Conservation (phyloP, 208 protist genomes). For the Leishmania gerbilli region DNA sequence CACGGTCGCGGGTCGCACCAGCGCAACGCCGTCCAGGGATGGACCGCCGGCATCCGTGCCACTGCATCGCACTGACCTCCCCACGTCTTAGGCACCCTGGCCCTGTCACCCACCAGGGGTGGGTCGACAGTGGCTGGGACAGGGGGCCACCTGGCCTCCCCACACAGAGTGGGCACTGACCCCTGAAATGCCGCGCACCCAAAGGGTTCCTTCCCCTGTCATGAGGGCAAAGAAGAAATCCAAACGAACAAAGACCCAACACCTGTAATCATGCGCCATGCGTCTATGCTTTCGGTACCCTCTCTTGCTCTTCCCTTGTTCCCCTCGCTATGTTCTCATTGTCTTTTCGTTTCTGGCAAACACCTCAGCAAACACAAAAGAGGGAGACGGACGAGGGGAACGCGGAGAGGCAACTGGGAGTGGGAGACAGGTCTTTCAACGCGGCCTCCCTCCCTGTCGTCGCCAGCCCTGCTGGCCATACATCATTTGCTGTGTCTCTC, state of each 20-base stretch:
- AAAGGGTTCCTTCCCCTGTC: background rate
- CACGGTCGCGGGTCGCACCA: too few relatives aligned
- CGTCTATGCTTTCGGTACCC: background rate
- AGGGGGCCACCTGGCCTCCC: background rate
- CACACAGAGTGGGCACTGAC: background rate
- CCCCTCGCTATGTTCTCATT: background rate
- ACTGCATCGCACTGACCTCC: background rate
- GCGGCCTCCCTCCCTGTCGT: background rate
- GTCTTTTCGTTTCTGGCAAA: background rate
- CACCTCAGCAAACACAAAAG: background rate
- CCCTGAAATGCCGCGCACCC: background rate
- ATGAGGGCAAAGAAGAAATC: background rate
- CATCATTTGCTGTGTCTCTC: background rate
- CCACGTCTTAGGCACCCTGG: background rate
- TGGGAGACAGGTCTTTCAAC: background rate
- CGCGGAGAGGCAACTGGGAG: background rate
- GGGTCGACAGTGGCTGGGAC: background rate
- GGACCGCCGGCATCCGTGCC: background rate
- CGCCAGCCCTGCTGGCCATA: background rate
- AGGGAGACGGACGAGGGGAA: background rate
- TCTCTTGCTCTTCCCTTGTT: background rate
- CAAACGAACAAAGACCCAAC: background rate
- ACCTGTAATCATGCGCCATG: background rate
- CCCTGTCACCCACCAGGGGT: background rate
- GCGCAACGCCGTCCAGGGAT: background rate